Evolutionary conservation across 2,329 filamentous ascomycete species (phyloP).

Genomic region (Tolypocladium cylindrosporum): DNA sequence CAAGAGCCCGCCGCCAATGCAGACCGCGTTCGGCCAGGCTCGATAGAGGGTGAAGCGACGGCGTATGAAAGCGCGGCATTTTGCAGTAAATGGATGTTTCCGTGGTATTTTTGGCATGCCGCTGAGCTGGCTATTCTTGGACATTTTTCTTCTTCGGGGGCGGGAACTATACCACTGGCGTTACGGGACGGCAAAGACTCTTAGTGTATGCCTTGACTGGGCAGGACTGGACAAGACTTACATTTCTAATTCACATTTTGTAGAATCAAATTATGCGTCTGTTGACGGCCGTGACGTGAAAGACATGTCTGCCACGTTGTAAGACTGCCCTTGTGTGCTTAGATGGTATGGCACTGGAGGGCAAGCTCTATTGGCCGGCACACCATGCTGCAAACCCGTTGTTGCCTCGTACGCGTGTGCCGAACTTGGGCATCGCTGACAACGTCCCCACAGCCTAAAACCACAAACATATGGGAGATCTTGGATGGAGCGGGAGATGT

Average conservation of each 20-base stretch:
- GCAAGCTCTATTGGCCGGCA: background rate
- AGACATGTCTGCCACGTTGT: too few relatives aligned
- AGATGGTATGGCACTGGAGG: too few relatives aligned
- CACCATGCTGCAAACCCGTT: background rate
- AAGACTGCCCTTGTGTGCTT: background rate
- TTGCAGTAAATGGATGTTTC: background rate
- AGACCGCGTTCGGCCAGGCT: slow-evolving; percentile 31
- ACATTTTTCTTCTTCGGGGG: background rate
- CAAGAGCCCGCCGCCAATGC: slow-evolving; percentile 38
- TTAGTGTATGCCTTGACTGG: slow-evolving; percentile 1
- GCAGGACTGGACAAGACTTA: background rate
- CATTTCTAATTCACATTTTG: background rate
- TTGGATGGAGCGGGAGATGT: background rate
- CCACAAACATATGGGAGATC: background rate
- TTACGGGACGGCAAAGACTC: slow-evolving; percentile 3
- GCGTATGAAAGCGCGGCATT: background rate
- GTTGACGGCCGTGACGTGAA: background rate
- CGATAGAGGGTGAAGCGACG: slow-evolving; percentile 4
- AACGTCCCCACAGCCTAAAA: background rate
- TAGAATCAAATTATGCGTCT: background rate
- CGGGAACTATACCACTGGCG: slow-evolving; percentile 10
- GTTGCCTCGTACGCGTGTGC: background rate
- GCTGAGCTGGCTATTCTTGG: slow-evolving; percentile 1
- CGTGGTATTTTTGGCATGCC: background rate
- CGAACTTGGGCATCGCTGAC: too few relatives aligned